phyloP scores from a whole-genome alignment of 2,329 filamentous ascomycete genomes.

The Tricladium varicosporioides region DNA sequence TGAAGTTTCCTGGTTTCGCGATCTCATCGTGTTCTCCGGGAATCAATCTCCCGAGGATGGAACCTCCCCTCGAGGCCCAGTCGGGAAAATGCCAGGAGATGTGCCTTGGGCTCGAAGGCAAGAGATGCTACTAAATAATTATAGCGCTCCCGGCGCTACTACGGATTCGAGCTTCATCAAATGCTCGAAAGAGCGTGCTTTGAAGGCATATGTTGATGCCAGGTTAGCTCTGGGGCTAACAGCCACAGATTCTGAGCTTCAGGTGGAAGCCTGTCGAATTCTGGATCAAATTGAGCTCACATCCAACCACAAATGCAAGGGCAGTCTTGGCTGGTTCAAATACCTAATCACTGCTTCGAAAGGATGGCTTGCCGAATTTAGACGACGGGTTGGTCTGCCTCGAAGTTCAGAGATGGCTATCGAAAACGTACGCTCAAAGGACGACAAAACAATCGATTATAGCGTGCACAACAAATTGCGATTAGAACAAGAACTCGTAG shows the following conservation, averaged over 20 bases:
- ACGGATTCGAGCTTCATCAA: slow-evolving; percentile 15
- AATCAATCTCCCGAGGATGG: slow-evolving; percentile 18
- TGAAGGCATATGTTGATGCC: slow-evolving; percentile 25
- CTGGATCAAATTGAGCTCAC: slow-evolving; percentile 53
- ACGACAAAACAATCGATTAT: slow-evolving; percentile 55
- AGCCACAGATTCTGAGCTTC: slow-evolving; percentile 58
- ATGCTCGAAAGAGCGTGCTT: slow-evolving; percentile 24
- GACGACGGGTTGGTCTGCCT: slow-evolving; percentile 55
- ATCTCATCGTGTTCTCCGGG: slow-evolving; percentile 52
- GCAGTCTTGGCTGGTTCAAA: slow-evolving; percentile 52
- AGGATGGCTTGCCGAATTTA: slow-evolving; percentile 55
- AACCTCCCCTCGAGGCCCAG: background rate
- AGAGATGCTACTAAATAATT: slow-evolving; percentile 5
- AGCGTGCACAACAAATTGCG: slow-evolving; percentile 55
- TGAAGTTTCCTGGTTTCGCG: slow-evolving; percentile 54
- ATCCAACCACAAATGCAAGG: slow-evolving; percentile 26
- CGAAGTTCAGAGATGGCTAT: slow-evolving; percentile 54
- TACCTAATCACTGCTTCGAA: slow-evolving; percentile 49
- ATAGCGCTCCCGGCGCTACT: slow-evolving; percentile 2
- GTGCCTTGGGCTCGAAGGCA: slow-evolving; percentile 16
- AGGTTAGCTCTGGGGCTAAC: slow-evolving; percentile 50
- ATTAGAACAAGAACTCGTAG: slow-evolving; percentile 54
- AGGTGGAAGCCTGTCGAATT: slow-evolving; percentile 57
- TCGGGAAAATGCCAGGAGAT: background rate
- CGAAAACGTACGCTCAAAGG: slow-evolving; percentile 47